Percentiles rank a stretch among this genome's conserved stretches.
phyloP scores from a whole-genome alignment of 2,329 filamentous ascomycete species.

The Fusarium heterosporum region DNA sequence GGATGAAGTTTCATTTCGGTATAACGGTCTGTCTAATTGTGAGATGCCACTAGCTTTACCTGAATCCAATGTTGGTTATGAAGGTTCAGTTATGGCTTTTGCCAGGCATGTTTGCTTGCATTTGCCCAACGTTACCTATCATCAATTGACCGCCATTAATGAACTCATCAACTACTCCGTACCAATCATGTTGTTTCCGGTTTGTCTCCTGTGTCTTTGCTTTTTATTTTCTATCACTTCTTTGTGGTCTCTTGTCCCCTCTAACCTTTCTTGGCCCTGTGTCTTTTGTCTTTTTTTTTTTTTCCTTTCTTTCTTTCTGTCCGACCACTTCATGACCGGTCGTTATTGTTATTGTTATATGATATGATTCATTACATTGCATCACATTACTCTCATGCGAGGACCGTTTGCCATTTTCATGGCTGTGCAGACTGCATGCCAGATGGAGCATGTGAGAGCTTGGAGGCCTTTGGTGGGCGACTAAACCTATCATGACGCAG shows the following conservation, averaged over 20 bases:
- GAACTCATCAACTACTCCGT: not conserved
- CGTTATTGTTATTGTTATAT: conserved; percentile 15
- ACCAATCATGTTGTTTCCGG: not conserved
- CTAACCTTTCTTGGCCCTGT: conserved; percentile 3
- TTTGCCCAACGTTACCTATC: not conserved
- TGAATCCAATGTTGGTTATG: conserved; percentile 15
- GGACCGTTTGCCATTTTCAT: conserved; percentile 17
- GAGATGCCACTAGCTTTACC: conserved; percentile 8
- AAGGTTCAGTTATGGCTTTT: conserved; percentile 14
- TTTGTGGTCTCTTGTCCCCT: conserved; percentile 25
- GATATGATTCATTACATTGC: conserved; percentile 27
- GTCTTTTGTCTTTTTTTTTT: conserved; percentile 2
- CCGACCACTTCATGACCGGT: conserved; percentile 10
- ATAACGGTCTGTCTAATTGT: conserved; percentile 31
- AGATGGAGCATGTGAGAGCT: conserved; percentile 18
- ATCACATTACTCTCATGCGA: conserved; percentile 33
- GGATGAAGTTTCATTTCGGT: conserved; percentile 26
- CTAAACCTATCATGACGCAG: conserved; percentile 14
- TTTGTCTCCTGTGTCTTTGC: conserved; percentile 11
- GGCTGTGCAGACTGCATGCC: conserved; percentile 24
- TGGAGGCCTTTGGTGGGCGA: conserved; percentile 21
- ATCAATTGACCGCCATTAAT: not conserved
- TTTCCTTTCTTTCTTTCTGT: not conserved
- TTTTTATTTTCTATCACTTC: conserved; percentile 6
- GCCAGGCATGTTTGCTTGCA: conserved; percentile 13